Evolutionary conservation across 768 basidiomycete species (phyloP), one percentile per base, ranked within the genome.

Genomic region (Phanerochaete carnosa): DNA sequence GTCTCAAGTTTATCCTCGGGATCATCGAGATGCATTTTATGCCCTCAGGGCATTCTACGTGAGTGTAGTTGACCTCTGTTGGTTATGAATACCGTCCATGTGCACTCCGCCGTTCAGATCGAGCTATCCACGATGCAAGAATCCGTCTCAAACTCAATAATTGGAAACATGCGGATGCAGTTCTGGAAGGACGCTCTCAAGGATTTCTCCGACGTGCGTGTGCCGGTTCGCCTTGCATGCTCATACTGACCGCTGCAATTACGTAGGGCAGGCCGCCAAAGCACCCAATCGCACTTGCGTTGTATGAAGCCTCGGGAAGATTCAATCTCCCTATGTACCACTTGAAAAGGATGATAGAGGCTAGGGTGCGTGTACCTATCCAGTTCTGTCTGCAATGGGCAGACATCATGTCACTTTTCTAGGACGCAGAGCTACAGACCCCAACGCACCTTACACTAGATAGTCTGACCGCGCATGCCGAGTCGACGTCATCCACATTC

Each of bases 141-240:
- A 62, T 77, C 80, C 39, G 88, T 91, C 15, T 90, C 90, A 19
- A 89, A 88, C 60, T 70, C 83, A 35, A 77, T 82, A 39, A 84
- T 94, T 58, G 92, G 91, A n/a, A 84, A 85, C 70, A 90, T 93
- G 81, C 81, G 90, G 64, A 83, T 92, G 77, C 87, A 93, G 70
- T 94, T 94, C 70, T 95, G 92, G 92, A 83, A 85, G 66, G 91
- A 95, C 68, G 86, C 89, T 13, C 68, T 94, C 28, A 89, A 86
- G 66, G 80, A 75, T 50, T 83, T 92, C 23, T 76, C 76, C 66
- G 81, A 88, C 69, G 92, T 89, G 67, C 70, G 80, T 73, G 39
- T 22, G 5, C 32, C 56, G 13, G 6, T 23, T 25, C 30, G 29
- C 22, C 29, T 19, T 37, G 55, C n/a, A 29, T 58, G 22, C n/a